Evolutionary conservation across 106 monocot species (phyloP), one percentile per base, ranked within the genome.

Genomic region (Vanilla planifolia): DNA sequence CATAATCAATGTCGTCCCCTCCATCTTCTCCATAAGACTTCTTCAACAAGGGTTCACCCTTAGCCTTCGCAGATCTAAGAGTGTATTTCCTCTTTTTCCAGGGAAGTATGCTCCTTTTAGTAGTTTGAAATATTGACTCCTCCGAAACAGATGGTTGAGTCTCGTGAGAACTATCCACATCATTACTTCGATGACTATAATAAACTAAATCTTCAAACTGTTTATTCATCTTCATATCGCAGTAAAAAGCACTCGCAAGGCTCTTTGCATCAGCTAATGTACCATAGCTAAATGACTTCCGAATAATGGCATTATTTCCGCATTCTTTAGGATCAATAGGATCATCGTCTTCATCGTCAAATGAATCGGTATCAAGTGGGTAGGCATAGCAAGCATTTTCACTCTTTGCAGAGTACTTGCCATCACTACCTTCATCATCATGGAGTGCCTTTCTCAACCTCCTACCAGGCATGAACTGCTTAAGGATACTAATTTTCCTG

Each of bases 281-380:
- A 35, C 80, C 94, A 64, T 95, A 95, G 62, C 82, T 86, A 65
- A 89, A 86, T 19, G 94, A 95, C 59, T 95, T 95, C 36, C 89
- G 68, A 26, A 81, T 70, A 42, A 33, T 83, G 20, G 68, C 36
- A 51, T 71, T 64, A 32, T 55, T 30, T n/a, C 67, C 70, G 3
- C 39, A 47, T 74, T 88, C 80, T n/a, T 47, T 0, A 21, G 70
- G 81, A 41, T 79, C 84, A 11, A 72, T 68, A 15, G 44, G 22
- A 32, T 80, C 75, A 52, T 76, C 78, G 69, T 86, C 25, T 22
- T 26, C 50, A 11, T 10, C 2, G n/a, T n/a, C 37, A 37, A 37
- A 37, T 5, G 53, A 55, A 29, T 55, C 53, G 13, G 53, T 55
- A n/a, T 32, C 32, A 26, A 11, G 27, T 51, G 26, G 6, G 9